Percentiles rank a stretch among this genome's conserved stretches.
These are phyloP conservation scores for Avicennia marina DNA, from an alignment of 257 asterid genomes.

Conservation along the genomic window DNA sequence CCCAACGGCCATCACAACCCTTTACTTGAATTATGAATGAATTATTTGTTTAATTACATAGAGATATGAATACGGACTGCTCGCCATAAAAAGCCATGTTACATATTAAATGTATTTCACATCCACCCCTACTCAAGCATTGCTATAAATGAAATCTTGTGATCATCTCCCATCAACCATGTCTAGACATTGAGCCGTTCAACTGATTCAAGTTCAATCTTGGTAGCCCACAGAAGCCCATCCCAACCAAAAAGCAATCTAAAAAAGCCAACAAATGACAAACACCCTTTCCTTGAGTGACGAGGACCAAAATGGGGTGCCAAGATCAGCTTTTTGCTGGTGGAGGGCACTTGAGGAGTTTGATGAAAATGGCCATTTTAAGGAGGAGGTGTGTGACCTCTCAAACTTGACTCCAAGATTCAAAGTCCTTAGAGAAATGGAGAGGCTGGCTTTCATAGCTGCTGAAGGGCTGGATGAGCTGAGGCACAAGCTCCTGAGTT, in stretches of 20 bases:
- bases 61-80: too few species aligned
- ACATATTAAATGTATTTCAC: too few species aligned
- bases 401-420: slow-evolving; percentile 49
- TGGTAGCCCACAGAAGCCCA: too few species aligned
- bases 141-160: too few species aligned
- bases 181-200: too few species aligned
- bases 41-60: too few species aligned
- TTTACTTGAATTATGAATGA: too few species aligned
- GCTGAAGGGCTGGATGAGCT: slow-evolving; percentile 51
- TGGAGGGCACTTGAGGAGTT: slow-evolving; percentile 51
- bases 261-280: slow-evolving; percentile 21
- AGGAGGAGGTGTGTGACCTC: slow-evolving; percentile 34
- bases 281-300: slow-evolving; percentile 32
- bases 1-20: too few species aligned
- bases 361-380: slow-evolving; percentile 51
- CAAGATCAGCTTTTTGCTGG: slow-evolving; percentile 41
- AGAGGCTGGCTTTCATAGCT: slow-evolving; percentile 49
- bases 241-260: background rate
- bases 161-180: too few species aligned
- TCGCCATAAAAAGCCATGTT: too few species aligned
- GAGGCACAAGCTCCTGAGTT: slow-evolving; percentile 45
- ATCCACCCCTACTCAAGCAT: too few species aligned
- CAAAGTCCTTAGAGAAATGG: slow-evolving; percentile 63
- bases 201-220: too few species aligned
- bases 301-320: slow-evolving; percentile 38